A percentile compares a stretch with the other conserved stretches of the same genome.
These are phyloP conservation scores for Flaveria ramosissima DNA, from an alignment of 129 eudicot species.

Conservation along the genomic window DNA sequence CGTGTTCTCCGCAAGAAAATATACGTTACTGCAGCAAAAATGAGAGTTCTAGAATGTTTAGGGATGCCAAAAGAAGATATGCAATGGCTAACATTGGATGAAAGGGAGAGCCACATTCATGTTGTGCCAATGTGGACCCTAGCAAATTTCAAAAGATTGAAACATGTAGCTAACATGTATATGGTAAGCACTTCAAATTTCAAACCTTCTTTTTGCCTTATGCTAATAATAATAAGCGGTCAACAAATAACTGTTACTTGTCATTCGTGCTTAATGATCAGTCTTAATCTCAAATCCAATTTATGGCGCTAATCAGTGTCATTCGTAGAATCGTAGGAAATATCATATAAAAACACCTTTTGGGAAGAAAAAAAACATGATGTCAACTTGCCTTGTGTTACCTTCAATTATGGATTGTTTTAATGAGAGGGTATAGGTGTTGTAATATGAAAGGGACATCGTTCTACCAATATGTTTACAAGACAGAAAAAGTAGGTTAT, in stretches of 20 bases:
- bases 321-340: neutral
- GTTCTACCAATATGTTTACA: conserved; percentile 1
- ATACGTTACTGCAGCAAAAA: conserved; percentile 72
- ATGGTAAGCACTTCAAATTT: conserved; percentile 46
- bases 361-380: neutral
- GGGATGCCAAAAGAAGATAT: conserved; percentile 70
- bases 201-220: neutral
- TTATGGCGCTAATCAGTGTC: neutral
- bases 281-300: neutral
- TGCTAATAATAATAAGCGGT: neutral
- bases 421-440: neutral
- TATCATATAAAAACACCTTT: neutral
- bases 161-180: conserved; percentile 72
- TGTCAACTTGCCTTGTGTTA: neutral
- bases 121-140: conserved; percentile 98
- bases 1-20: conserved; percentile 79
- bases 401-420: conserved; percentile 2
- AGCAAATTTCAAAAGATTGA: conserved; percentile 87
- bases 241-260: neutral
- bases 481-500: conserved; percentile 24
- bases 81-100: conserved; percentile 87
- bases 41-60: conserved; percentile 77
- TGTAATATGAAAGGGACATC: conserved; percentile 27
- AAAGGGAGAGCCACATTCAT: conserved; percentile 83
- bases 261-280: neutral